phyloP scores from a whole-genome alignment of 2,329 filamentous ascomycete genomes.

The Calonectria pseudoreteaudii region DNA sequence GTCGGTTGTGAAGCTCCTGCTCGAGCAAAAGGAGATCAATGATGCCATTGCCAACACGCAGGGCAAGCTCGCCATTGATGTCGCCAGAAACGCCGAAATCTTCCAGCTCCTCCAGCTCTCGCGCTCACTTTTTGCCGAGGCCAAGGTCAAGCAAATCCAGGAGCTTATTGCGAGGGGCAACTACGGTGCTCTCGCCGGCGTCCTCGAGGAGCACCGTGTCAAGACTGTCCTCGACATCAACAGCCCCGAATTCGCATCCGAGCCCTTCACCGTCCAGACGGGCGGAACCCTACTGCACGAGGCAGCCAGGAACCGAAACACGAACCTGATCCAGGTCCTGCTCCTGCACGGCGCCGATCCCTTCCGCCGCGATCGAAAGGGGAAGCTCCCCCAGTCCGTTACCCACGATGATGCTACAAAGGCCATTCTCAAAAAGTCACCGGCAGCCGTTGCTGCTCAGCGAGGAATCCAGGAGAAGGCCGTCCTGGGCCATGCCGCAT shows the following conservation, averaged over 20 bases:
- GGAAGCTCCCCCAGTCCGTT: constrained; percentile 94
- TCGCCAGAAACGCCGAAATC: constrained; percentile 92
- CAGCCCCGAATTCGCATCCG: constrained; percentile 86
- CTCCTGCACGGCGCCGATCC: constrained; percentile 95
- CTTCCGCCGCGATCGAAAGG: constrained; percentile 93
- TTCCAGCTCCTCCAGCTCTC: constrained; percentile 95
- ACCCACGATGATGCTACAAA: constrained; percentile 94
- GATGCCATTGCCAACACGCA: constrained; percentile 88
- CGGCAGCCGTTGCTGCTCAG: constrained; percentile 93
- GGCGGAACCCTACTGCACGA: constrained; percentile 97
- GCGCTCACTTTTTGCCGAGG: constrained; percentile 89
- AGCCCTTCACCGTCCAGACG: constrained; percentile 78
- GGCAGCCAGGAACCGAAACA: constrained; percentile 88
- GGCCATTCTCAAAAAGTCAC: constrained; percentile 91
- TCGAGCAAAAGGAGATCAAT: constrained; percentile 87
- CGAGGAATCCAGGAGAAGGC: constrained; percentile 97
- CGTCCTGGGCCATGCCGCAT: constrained; percentile 81
- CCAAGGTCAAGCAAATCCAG: constrained; percentile 86
- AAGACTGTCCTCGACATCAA: constrained; percentile 94
- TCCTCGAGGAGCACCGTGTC: constrained; percentile 86
- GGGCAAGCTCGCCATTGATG: constrained; percentile 86
- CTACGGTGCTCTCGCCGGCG: constrained; percentile 81
- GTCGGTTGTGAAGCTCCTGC: constrained; percentile 82
- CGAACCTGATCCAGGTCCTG: constrained; percentile 87
- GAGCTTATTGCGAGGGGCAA: constrained; percentile 78